Base-by-base conservation (phyloP, 257 asterid genomes). In the Henckelia pumila region DNA sequence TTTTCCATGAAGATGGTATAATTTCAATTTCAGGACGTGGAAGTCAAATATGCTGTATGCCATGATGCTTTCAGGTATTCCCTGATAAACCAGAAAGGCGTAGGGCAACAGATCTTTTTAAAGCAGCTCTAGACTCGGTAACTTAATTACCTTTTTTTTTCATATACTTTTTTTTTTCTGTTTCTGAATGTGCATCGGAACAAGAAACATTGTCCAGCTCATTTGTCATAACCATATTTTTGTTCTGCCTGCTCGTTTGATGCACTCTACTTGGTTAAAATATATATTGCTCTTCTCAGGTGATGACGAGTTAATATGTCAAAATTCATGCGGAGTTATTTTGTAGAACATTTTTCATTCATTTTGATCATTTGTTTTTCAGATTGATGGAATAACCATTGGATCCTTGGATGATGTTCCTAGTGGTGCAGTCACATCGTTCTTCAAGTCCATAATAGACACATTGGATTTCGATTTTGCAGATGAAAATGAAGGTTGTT, bases 1-100 rank as follows among this genome's bases (percentile, higher is more conserved):
- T 64, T 70, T 35, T 52, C 67, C 22, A 8, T 53, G 59, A 37
- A 56, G 73, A 67, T 62, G 29, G 59, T 44, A 14, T 47, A 4
- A 44, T 64, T 53, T 63, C 56, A 47, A 17, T 47, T 67, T 37
- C 53, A 2, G 19, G 58, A 29, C 23, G 19, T 33, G 58, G 47
- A 50, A 37, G 32, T 70, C 32, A 70, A 52, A 26, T 29, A 58
- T 65, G 24, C 28, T 24, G 22, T 24, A 61, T 61, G 24, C 40
- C 21, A 44, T 28, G 69, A 29, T 44, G 50, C 65, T 68, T 69
- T 70, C 74, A 93, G 99, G 99, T 93, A 29, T 93, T 90, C 71
- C 95, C 97, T 35, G 99, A 93, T 78, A 86, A 83, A 80, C 97
- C 99, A 50, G 99, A 93, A 78, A 88, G 81, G 77, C 97, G 95